These are phyloP conservation scores for Diaporthe sp. DNA, from an alignment of 2,329 filamentous ascomycete species.

Conservation along the genomic window DNA sequence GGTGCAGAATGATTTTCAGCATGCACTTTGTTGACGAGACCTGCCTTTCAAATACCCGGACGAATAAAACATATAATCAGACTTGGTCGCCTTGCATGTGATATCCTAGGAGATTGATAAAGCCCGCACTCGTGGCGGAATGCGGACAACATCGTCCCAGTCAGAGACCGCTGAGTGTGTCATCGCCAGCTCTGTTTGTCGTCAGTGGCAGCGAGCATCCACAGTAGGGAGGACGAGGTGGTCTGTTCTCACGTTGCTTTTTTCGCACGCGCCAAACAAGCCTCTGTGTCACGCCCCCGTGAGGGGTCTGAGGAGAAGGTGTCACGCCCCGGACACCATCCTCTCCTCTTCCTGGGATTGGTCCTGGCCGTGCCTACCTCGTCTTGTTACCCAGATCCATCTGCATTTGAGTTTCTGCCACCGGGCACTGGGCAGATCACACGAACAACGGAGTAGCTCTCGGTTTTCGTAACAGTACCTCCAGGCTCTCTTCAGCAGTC, in stretches of 20 bases:
- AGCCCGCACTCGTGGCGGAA: too few species aligned
- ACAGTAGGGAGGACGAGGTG: neutral
- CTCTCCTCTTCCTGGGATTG: neutral
- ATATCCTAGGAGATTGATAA: neutral
- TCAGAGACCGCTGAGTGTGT: neutral
- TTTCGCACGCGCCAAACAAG: neutral
- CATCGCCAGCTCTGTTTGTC: neutral
- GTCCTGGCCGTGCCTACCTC: neutral
- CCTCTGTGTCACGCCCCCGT: neutral
- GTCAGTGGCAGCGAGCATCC: neutral
- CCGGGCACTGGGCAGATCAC: neutral
- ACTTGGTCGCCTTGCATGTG: neutral
- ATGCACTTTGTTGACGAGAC: neutral
- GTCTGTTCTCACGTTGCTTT: neutral
- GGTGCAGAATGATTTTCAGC: slow-evolving; percentile 43
- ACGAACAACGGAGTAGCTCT: neutral
- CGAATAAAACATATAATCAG: neutral
- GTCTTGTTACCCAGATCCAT: neutral
- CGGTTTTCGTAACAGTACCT: neutral
- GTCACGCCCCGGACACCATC: neutral
- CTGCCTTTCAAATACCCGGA: neutral
- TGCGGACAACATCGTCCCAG: neutral
- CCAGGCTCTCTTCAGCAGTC: neutral
- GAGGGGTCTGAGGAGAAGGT: slow-evolving; percentile 3
- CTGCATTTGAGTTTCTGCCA: neutral